Base-by-base conservation (phyloP, 129 eudicot species). In the Tagetes erecta region DNA sequence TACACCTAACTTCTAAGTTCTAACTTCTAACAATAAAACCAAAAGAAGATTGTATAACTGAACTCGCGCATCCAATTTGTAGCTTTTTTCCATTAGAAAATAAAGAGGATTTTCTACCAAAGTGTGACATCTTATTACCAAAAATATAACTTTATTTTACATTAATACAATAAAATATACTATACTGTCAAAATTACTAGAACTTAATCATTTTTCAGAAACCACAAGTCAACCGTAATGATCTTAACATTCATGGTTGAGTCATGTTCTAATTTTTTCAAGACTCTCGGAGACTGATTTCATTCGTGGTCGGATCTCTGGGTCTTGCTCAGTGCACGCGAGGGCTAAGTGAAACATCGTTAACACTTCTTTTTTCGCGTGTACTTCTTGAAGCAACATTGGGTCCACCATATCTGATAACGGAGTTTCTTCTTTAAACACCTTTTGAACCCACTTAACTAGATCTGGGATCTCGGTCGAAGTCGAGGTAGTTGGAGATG, bases 341-440 rank as follows among this genome's bases (percentile, higher is more conserved):
- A 91, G 90, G 20, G 96, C 96, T 5, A 87, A 12, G 50, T 91
- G 97, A 78, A 94, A 94, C 52, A 81, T 77, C 0, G 96, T 86
- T 31, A 86, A 50, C 13, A 94, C 91, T 76, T 91, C 94, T 70
- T 90, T 94, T 87, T 88, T 94, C 3, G 90, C 94, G 14, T 85
- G 93, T 64, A 86, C 84, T 80, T 94, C 97, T 75, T 86, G 89
- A 64, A 94, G 87, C 81, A 94, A 62, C 69, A 79, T 78, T n/a
- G 97, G 99, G 50, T 94, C 99, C 27, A 90, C 99, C 97, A 94
- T 85, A 38, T 94, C 93, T 0, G 99, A 88, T 20, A 94, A 46
- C 0, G 93, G 93, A 34, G 70, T 86, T 81, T 88, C 96, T 73
- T 94, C 96, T 31, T 94, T 88, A 64, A 88, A 94, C 34, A 96